phyloP scores from a whole-genome alignment of 106 monocot species.

The Allium cepa region DNA sequence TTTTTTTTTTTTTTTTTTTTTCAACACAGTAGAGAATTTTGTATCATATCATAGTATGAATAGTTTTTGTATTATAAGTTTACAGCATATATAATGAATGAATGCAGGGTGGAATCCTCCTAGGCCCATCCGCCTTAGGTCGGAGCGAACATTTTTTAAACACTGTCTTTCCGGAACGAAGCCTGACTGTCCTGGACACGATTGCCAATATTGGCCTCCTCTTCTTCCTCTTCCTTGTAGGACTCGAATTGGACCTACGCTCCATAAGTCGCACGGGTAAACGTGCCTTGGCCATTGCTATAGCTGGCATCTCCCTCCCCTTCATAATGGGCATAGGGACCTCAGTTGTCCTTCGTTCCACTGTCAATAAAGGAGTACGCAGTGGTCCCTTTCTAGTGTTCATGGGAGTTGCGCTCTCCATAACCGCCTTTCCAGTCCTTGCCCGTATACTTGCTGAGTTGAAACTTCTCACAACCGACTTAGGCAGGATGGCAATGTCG shows the following conservation, averaged over 20 bases:
- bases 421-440: slow-evolving; percentile 17
- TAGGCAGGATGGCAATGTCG: slow-evolving; percentile 42
- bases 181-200: slow-evolving; percentile 34
- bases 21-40: neutral
- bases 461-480: slow-evolving; percentile 16
- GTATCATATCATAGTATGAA: neutral
- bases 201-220: slow-evolving; percentile 50
- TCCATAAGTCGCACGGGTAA: slow-evolving; percentile 38
- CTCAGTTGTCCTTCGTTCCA: slow-evolving; percentile 24
- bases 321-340: slow-evolving; percentile 31
- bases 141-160: slow-evolving; percentile 21
- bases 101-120: slow-evolving; percentile 35
- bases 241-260: slow-evolving; percentile 39
- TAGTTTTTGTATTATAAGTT: neutral
- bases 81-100: neutral
- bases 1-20: neutral
- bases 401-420: slow-evolving; percentile 17
- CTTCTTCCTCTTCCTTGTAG: slow-evolving; percentile 57
- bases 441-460: slow-evolving; percentile 18
- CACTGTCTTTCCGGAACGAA: slow-evolving; percentile 20
- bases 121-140: slow-evolving; percentile 47
- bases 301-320: slow-evolving; percentile 38
- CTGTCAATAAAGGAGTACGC: slow-evolving; percentile 11
- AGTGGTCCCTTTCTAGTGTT: slow-evolving; percentile 13
- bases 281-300: slow-evolving; percentile 26